These are phyloP conservation scores for Boletus rubropictus DNA, from an alignment of 768 basidiomycete species.

Conservation along the genomic window DNA sequence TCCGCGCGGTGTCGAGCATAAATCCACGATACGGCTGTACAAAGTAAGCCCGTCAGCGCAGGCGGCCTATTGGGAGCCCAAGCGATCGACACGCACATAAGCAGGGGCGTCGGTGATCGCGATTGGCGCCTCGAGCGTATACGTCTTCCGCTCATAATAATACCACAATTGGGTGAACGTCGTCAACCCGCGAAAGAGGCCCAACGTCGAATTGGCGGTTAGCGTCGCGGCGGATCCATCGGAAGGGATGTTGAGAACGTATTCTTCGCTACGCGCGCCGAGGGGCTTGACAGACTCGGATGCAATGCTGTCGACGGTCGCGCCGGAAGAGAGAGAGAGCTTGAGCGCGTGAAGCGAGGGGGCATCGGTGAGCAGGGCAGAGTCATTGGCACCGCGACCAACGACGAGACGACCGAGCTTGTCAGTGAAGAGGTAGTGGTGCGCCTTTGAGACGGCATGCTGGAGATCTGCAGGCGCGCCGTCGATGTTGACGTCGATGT, in stretches of 20 bases:
- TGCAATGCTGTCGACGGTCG: slow-evolving; percentile 26
- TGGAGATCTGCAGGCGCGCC: slow-evolving; percentile 31
- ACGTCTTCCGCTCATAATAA: slow-evolving; percentile 28
- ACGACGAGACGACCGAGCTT: slow-evolving; percentile 37
- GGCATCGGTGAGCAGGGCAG: slow-evolving; percentile 23
- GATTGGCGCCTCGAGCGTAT: slow-evolving; percentile 38
- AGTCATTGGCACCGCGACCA: slow-evolving; percentile 34
- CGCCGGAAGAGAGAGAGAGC: slow-evolving; percentile 21
- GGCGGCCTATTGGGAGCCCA: too few species aligned
- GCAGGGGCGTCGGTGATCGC: slow-evolving; percentile 42
- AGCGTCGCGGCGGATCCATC: slow-evolving; percentile 35
- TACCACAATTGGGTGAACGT: slow-evolving; percentile 56
- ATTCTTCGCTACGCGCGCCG: slow-evolving; percentile 40
- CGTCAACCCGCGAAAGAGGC: slow-evolving; percentile 48
- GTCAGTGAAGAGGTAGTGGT: slow-evolving; percentile 31
- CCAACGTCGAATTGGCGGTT: slow-evolving; percentile 42
- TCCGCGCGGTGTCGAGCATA: slow-evolving; percentile 42
- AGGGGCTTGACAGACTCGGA: slow-evolving; percentile 33
- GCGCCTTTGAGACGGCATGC: slow-evolving; percentile 30
- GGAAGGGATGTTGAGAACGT: slow-evolving; percentile 36
- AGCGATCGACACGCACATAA: slow-evolving; percentile 31
- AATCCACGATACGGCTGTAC: slow-evolving; percentile 36
- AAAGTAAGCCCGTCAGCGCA: slow-evolving; percentile 1
- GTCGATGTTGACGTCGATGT: slow-evolving; percentile 22
- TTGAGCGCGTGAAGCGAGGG: slow-evolving; percentile 22